Evolutionary conservation across 2,329 filamentous ascomycete species (phyloP).

Genomic region (Venturia carpophila): DNA sequence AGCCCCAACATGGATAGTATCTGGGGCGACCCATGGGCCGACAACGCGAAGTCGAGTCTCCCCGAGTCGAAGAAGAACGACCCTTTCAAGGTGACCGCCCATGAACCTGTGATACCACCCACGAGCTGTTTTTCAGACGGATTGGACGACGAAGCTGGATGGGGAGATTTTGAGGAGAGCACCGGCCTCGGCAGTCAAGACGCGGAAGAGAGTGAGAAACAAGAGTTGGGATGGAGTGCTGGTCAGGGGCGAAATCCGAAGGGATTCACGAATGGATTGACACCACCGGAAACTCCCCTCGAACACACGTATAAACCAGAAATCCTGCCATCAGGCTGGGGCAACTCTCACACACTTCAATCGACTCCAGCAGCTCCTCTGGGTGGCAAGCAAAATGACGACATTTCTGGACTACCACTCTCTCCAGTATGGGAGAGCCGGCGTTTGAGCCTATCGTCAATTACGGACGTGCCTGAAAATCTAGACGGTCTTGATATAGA

Average conservation of each 20-base stretch:
- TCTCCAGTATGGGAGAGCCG: neutral
- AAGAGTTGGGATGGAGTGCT: neutral
- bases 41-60: conserved; percentile 8
- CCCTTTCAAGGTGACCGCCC: neutral
- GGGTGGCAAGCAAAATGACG: neutral
- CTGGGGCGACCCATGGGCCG: conserved; percentile 16
- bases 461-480: neutral
- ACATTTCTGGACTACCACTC: neutral
- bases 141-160: conserved; percentile 17
- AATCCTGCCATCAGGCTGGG: neutral
- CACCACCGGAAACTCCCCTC: neutral
- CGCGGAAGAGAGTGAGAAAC: neutral
- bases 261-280: neutral
- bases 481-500: neutral
- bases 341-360: neutral
- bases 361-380: neutral
- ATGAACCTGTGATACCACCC: neutral
- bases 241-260: neutral
- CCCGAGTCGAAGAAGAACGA: neutral
- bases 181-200: neutral
- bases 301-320: neutral
- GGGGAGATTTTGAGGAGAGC: conserved; percentile 15
- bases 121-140: neutral
- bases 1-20: conserved; percentile 14
- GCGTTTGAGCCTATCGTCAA: neutral